phyloP scores from a whole-genome alignment of 2,329 filamentous ascomycete genomes.

The Colletotrichum sp. region DNA sequence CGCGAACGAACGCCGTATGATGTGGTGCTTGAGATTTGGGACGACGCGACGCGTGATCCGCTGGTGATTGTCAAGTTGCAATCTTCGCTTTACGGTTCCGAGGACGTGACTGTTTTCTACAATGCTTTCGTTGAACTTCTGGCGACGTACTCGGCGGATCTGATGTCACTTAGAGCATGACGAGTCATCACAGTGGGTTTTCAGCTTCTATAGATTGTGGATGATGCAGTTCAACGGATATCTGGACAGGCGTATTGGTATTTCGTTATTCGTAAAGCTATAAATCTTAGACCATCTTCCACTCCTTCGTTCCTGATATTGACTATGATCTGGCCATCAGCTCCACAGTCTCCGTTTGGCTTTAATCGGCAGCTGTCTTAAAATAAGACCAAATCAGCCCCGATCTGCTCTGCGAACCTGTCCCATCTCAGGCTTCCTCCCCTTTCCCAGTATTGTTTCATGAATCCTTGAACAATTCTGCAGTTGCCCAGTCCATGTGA shows the following conservation, averaged over 20 bases:
- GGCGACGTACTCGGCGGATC: background rate
- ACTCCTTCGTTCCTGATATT: background rate
- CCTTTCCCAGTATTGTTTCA: background rate
- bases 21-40: background rate
- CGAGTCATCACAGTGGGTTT: accelerated
- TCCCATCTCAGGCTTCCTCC: background rate
- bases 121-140: background rate
- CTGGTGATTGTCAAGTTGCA: background rate
- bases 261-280: background rate
- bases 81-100: background rate
- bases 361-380: background rate
- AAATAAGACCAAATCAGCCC: background rate
- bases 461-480: background rate
- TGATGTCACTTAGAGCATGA: background rate
- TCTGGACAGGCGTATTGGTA: background rate
- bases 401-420: background rate
- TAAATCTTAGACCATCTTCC: background rate
- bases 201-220: background rate
- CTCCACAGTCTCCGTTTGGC: background rate
- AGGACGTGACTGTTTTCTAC: background rate
- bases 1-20: slow-evolving; percentile 4
- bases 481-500: background rate
- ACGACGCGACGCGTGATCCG: background rate
- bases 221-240: background rate
- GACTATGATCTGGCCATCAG: background rate